Base-by-base conservation (phyloP, 108 stramenopile genomes). In the Chaetoceros muelleri region DNA sequence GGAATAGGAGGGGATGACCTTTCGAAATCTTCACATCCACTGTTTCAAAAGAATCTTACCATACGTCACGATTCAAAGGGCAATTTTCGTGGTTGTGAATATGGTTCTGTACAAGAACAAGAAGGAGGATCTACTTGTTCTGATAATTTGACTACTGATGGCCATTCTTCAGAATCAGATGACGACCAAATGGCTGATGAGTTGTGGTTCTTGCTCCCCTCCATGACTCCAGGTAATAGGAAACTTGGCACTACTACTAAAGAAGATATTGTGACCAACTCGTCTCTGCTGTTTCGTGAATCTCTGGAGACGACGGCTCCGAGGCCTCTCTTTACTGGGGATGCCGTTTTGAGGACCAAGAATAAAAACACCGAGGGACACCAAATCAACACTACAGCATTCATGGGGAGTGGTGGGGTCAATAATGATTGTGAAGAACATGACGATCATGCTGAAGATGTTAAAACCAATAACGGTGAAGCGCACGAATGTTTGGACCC, bases 381-480 rank as follows among this genome's bases (percentile, higher is more conserved):
- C 30, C 19, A 53, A 28, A 2, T 30, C 1, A n/a, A 22, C 17
- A 28, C 44, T 46, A 22, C 53, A 59, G 48, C 50, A 62, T n/a
- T 71, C 74, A 31, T 62, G 69, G 2, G 67, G 62, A 27, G 76
- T 56, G 17, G 65, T 71, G 18, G 75, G 69, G 17, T 65, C 62
- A 22, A 58, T 73, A 29, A 76, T 84, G 48, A 76, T 89, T n/a
- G 61, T 69, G n/a, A 64, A 83, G 23, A 73, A 76, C 28, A 69
- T 74, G 30, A 70, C 75, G 28, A 46, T 83, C n/a, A 66, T 84
- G 23, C 55, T 75, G 25, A 73, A 64, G 18, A 57, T 75, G 49
- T 87, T 71, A 84, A 85, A 65, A 67, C 80, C 44, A 80, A 79
- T 58, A 84, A 81, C 46, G 66, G 74, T 34, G 66, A 75, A 29